Conservation (phyloP, 345 rosid genomes). For the Acer negundo region DNA sequence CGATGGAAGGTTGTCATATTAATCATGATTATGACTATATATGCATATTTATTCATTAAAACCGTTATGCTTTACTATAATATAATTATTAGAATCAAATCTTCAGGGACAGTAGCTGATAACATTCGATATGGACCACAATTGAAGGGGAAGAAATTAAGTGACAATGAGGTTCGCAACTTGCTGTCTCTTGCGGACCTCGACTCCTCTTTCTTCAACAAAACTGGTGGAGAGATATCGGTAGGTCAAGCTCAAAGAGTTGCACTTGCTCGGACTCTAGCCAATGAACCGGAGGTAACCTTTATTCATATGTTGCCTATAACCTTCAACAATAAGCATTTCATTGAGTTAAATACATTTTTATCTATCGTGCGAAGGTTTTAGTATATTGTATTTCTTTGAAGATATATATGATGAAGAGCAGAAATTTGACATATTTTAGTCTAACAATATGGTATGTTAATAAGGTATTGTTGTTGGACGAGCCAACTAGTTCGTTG, state of each 20-base stretch:
- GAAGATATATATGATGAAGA: too few species aligned
- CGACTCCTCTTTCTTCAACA: conserved; percentile 54
- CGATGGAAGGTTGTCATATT: background rate
- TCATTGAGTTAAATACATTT: too few species aligned
- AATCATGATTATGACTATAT: background rate
- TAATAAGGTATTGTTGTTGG: conserved; percentile 65
- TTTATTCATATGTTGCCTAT: background rate
- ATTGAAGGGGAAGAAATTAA: conserved; percentile 64
- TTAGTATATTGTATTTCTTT: too few species aligned
- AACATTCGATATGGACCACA: conserved; percentile 82
- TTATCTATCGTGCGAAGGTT: background rate
- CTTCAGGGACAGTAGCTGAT: conserved; percentile 77
- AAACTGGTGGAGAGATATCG: conserved; percentile 62
- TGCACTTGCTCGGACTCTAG: conserved; percentile 88
- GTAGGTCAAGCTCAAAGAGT: conserved; percentile 96
- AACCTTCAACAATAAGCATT: background rate
- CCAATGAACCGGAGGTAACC: conserved; percentile 77
- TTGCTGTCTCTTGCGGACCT: conserved; percentile 76
- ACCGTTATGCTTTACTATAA: background rate
- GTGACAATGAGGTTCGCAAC: conserved; percentile 52
- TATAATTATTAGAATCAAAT: background rate
- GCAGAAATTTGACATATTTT: background rate
- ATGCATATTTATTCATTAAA: background rate
- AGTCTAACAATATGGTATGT: background rate
- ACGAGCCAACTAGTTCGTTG: conserved; percentile 87